Evolutionary conservation across 257 asterid genomes (phyloP).

Genomic region (Knoxia roxburghii): DNA sequence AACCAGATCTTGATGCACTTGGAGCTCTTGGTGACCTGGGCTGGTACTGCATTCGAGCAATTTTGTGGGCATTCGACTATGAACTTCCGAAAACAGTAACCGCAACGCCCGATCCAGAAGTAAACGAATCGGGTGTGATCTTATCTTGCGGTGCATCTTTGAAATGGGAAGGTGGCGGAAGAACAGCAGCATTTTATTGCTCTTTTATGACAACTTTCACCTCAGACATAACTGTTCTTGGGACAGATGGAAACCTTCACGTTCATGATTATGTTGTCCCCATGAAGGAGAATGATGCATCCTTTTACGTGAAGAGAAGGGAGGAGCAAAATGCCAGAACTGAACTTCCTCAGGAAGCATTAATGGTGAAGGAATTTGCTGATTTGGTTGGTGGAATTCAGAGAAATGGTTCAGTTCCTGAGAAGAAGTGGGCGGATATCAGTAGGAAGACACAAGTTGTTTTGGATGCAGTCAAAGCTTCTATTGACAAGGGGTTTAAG

Average conservation of each 20-base stretch:
- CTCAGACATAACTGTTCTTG: slow-evolving; percentile 52
- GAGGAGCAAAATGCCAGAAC: slow-evolving; percentile 38
- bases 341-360: slow-evolving; percentile 74
- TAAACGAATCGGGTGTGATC: slow-evolving; percentile 51
- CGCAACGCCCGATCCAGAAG: slow-evolving; percentile 41
- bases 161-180: slow-evolving; percentile 60
- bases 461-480: slow-evolving; percentile 64
- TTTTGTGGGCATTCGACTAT: slow-evolving; percentile 59
- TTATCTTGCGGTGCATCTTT: slow-evolving; percentile 61
- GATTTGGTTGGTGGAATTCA: slow-evolving; percentile 39
- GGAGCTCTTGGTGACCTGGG: slow-evolving; percentile 76
- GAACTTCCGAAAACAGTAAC: slow-evolving; percentile 55
- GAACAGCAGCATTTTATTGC: slow-evolving; percentile 59
- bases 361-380: slow-evolving; percentile 60
- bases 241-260: slow-evolving; percentile 50
- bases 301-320: slow-evolving; percentile 36
- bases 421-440: slow-evolving; percentile 53
- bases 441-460: slow-evolving; percentile 76
- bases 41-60: slow-evolving; percentile 72
- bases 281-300: slow-evolving; percentile 40
- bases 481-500: slow-evolving; percentile 55
- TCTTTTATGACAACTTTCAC: slow-evolving; percentile 59
- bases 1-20: slow-evolving; percentile 68
- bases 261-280: slow-evolving; percentile 60
- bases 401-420: slow-evolving; percentile 40